Conservation (phyloP, 169 alveolate genomes). For the Plasmodium fragile region DNA sequence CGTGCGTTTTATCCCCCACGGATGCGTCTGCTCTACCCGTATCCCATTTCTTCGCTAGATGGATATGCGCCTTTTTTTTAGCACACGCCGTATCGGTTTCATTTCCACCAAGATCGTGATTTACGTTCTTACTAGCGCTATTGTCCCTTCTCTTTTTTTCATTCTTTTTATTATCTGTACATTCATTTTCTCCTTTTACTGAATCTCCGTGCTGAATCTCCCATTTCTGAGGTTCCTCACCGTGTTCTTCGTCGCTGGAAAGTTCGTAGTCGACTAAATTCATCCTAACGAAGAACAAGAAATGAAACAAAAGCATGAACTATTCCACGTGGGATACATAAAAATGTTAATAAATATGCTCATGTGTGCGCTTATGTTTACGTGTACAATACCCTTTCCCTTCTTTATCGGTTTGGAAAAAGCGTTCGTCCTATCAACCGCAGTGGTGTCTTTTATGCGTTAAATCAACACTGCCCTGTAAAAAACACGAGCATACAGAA, state of each 20-base stretch:
- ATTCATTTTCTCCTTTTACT: neutral
- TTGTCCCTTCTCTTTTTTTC: neutral
- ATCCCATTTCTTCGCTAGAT: neutral
- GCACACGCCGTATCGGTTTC: neutral
- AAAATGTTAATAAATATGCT: neutral
- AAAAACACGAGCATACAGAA: neutral
- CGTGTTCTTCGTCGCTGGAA: slow-evolving; percentile 63
- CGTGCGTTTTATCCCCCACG: neutral
- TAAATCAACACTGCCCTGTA: neutral
- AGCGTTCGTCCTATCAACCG: neutral
- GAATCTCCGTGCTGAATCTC: neutral
- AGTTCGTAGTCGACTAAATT: slow-evolving; percentile 72
- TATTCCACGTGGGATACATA: neutral
- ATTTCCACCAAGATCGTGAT: neutral
- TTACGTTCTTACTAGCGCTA: neutral
- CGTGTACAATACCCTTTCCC: slow-evolving; percentile 6
- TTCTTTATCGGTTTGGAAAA: slow-evolving; percentile 1
- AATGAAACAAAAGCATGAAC: neutral
- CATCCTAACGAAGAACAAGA: slow-evolving; percentile 22
- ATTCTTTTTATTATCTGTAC: neutral
- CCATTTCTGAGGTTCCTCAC: neutral
- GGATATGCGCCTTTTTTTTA: neutral
- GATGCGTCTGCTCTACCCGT: neutral
- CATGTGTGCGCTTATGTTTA: neutral
- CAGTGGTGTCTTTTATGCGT: neutral